Evolutionary conservation across 805 yeast species (phyloP).

Genomic region (Saccharomycopsis guyanensis): DNA sequence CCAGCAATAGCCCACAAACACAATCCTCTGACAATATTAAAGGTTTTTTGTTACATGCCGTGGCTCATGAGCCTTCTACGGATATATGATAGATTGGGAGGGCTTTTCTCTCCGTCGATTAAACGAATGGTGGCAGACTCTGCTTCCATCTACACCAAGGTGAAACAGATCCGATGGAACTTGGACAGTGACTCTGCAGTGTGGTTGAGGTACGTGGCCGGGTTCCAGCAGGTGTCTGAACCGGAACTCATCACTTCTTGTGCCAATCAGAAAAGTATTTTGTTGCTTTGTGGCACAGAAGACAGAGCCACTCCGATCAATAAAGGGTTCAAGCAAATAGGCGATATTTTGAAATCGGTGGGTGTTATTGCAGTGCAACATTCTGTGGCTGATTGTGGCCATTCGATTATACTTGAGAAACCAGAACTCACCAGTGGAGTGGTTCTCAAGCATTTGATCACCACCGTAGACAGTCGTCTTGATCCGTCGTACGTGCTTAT

Average conservation of each 20-base stretch:
- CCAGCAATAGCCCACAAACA: not conserved
- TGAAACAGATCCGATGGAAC: slow-evolving; percentile 64
- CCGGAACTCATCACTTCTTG: slow-evolving; percentile 39
- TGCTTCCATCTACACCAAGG: slow-evolving; percentile 25
- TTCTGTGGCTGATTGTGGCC: slow-evolving; percentile 44
- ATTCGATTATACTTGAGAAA: slow-evolving; percentile 52
- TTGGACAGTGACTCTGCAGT: slow-evolving; percentile 49
- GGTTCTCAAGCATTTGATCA: slow-evolving; percentile 48
- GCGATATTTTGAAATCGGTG: slow-evolving; percentile 23
- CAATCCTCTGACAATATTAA: not conserved
- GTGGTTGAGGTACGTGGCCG: slow-evolving; percentile 46
- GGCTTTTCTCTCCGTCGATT: slow-evolving; percentile 55
- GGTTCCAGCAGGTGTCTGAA: slow-evolving; percentile 37
- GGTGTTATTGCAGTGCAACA: slow-evolving; percentile 26
- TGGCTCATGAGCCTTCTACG: slow-evolving; percentile 47
- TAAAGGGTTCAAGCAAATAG: slow-evolving; percentile 28
- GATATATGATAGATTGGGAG: slow-evolving; percentile 53
- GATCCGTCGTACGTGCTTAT: slow-evolving; percentile 67
- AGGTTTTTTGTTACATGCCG: slow-evolving; percentile 8
- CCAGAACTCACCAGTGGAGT: slow-evolving; percentile 60
- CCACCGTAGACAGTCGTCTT: slow-evolving; percentile 42
- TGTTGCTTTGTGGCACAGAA: slow-evolving; percentile 50
- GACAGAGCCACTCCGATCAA: slow-evolving; percentile 49
- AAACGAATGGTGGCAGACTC: slow-evolving; percentile 38
- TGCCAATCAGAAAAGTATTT: slow-evolving; percentile 34